Evolutionary conservation across 1,284 basidiomycete species (phyloP), one percentile per base, ranked within the genome.

Genomic region (Rhodofomes roseus): DNA sequence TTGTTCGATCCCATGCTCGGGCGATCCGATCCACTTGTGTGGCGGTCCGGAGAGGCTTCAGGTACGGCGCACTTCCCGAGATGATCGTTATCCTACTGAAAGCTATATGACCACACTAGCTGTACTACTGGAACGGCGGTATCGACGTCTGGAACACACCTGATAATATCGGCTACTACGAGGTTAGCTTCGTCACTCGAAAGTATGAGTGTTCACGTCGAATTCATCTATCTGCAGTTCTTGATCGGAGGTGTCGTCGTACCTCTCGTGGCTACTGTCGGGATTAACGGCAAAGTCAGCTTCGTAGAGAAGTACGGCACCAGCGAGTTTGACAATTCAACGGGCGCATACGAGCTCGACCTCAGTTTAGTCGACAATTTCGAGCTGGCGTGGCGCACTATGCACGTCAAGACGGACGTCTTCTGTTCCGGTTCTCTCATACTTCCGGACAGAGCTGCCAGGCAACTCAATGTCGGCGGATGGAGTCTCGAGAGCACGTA

Each of bases 261-360:
- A 6, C 89, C 89, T 2, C 75, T 91, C 56, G 81, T 91, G 46
- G 83, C 87, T 5, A 90, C 89, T 0, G 76, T 92, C 39, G 89
- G 89, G 4, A 77, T 88, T 71, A 92, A 92, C 76, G 82, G 85
- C 75, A 92, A 92, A 68, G 84, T 92, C 55, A 81, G 83, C 0
- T 89, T 92, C 74, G 74, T 92, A 8, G 89, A 92, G 73, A 92
- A 92, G 70, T 71, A 25, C 4, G 79, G 79, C 1, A 81, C 81
- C 1, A 77, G 70, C 62, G 82, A 79, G 29, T 86, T 77, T 64
- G 64, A 71, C 20, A 92, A 92, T 67, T 80, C 84, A 7, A 90
- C 89, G 29, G 90, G 89, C 23, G 89, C 87, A 2, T 91, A 90
- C 63, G 90, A 92, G 63, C 76, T 92, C 39, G 89, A 91, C 67